phyloP scores from a whole-genome alignment of 2,329 filamentous ascomycete genomes.

The Emmonsiellopsis sp. region DNA sequence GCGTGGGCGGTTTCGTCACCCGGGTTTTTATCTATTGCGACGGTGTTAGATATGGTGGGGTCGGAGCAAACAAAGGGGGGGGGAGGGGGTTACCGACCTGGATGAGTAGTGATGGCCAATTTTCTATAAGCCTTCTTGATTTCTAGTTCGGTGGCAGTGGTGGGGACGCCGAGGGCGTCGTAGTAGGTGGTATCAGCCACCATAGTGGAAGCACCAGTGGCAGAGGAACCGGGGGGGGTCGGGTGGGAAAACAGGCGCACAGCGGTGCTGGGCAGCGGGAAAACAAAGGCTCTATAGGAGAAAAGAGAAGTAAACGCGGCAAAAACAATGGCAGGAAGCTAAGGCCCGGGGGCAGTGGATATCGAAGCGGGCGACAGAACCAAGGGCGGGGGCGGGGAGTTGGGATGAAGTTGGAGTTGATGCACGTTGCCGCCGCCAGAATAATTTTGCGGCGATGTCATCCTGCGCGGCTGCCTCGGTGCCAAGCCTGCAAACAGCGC shows the following conservation, averaged over 20 bases:
- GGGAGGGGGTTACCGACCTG: slow-evolving; percentile 44
- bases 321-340: too few relatives aligned
- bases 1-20: slow-evolving; percentile 88
- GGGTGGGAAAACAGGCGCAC: background rate
- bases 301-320: background rate
- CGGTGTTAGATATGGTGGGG: slow-evolving; percentile 10
- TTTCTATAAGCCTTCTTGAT: slow-evolving; percentile 97
- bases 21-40: slow-evolving; percentile 78
- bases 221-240: background rate
- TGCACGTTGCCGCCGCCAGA: background rate
- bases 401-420: background rate
- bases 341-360: too few relatives aligned
- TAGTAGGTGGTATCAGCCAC: slow-evolving; percentile 85
- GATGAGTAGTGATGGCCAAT: slow-evolving; percentile 86
- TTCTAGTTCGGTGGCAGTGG: slow-evolving; percentile 78
- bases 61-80: background rate
- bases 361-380: too few relatives aligned
- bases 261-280: background rate
- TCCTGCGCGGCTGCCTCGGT: background rate
- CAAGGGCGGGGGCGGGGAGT: background rate
- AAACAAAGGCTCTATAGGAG: background rate
- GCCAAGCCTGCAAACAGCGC: too few relatives aligned
- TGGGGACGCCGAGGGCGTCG: slow-evolving; percentile 73
- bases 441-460: background rate
- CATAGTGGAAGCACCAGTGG: slow-evolving; percentile 42